A percentile compares a stretch with the other conserved stretches of the same genome.
Evolutionary conservation across 306 rosid species (phyloP).

Genomic region (Cicer arietinum): DNA sequence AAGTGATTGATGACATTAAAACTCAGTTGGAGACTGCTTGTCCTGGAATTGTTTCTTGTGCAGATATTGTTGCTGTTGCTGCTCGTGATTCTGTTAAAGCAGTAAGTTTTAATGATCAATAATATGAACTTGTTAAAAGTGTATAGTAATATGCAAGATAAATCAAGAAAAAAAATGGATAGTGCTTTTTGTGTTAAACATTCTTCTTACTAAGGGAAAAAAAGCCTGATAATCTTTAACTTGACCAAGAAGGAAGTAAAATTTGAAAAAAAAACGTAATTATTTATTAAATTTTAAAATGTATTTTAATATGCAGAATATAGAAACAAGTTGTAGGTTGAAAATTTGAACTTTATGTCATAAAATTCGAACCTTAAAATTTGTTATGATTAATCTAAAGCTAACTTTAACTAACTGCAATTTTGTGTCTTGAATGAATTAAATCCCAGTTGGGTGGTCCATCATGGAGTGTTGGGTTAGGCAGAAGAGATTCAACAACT

Average conservation of each 20-base stretch:
- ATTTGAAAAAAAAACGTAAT: too few species aligned
- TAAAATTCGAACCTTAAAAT: background rate
- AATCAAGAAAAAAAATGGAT: background rate
- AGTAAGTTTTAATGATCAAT: constrained; percentile 48
- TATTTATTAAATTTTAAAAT: too few species aligned
- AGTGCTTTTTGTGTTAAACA: too few species aligned
- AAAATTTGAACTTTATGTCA: background rate
- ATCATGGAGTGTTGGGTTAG: constrained; percentile 65
- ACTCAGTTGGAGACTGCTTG: constrained; percentile 62
- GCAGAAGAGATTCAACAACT: constrained; percentile 75
- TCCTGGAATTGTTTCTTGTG: constrained; percentile 77
- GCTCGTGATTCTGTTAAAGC: constrained; percentile 73
- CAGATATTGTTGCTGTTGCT: constrained; percentile 69
- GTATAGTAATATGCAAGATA: background rate
- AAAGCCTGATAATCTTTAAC: too few species aligned
- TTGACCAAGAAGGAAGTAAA: too few species aligned
- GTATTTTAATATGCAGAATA: too few species aligned
- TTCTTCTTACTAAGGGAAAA: too few species aligned
- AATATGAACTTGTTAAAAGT: background rate
- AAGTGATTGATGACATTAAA: constrained; percentile 67
- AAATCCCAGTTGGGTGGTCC: constrained; percentile 66
- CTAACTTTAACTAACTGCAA: background rate
- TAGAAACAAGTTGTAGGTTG: background rate
- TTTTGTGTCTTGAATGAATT: background rate
- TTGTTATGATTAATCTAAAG: constrained; percentile 1